Evolutionary conservation across 2,329 filamentous ascomycete species (phyloP), one percentile per base, ranked within the genome.

Genomic region (Xylariaceae sp.): DNA sequence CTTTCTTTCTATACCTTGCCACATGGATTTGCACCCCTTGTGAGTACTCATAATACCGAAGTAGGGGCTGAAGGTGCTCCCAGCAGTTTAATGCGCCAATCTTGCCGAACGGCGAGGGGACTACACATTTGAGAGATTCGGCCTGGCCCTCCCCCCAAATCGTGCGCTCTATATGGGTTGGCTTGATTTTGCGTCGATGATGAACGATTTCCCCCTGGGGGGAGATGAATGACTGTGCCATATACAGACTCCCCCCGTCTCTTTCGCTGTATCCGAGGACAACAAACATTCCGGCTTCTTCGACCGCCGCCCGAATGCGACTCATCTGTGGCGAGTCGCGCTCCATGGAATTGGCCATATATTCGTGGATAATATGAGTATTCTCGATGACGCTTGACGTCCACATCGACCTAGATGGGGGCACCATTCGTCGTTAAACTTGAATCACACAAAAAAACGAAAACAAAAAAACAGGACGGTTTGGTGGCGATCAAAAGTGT

Each of bases 91-190:
- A 72, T 3, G 77, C 77, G 0, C 82, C 82, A 4, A 84, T 74
- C 2, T 78, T 77, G 2, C 80, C 81, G 53, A 82, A 78, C 0
- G 75, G 73, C 1, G 78, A 78, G 47, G 80, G 74, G 4, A 78
- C 75, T 0, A 84, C 82, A 45, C 77, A 78, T 60, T 76, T 76
- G 51, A 82, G 79, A n/a, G 81, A 80, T 44, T 84, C 80, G 2
- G 80, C 82, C 1, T 80, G 76, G 2, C 81, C 82, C 53, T 85
- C 82, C 1, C 82, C 82, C 66, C 81, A 85, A 48, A 77, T 73
- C 1, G 75, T 71, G 48, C 77, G 74, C 67, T 80, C 78, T 45
- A 80, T 70, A 58, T 80, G 77, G 1, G 78, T 80, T 0, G 78
- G 78, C 73, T 80, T 80, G 66, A 80, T 79, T 69, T 80, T 80